Conservation (phyloP, 2,329 filamentous ascomycete genomes). For the Sporothrix pseudoabietina region DNA sequence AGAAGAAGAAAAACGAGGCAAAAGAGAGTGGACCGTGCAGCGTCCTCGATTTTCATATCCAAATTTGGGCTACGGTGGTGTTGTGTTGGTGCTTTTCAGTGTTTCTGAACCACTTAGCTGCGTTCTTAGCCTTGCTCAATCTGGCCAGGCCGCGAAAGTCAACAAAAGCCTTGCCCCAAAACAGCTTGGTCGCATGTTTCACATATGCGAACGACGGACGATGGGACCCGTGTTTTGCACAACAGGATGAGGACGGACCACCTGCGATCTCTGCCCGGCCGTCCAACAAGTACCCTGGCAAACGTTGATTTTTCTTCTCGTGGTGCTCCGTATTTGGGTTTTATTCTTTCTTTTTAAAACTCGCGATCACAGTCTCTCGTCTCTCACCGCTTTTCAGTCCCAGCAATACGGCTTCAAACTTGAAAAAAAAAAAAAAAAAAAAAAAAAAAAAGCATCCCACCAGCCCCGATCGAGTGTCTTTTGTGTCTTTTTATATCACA, state of each 20-base stretch:
- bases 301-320: not conserved
- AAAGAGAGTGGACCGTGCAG: not conserved
- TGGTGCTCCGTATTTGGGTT: not conserved
- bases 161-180: constrained; percentile 20
- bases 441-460: not conserved
- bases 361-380: too few species aligned
- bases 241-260: constrained; percentile 4
- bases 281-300: not conserved
- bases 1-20: not conserved
- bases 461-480: not conserved
- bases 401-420: not conserved
- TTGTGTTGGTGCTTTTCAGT: not conserved
- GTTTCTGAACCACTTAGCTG: not conserved
- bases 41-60: not conserved
- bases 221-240: constrained; percentile 17
- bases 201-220: constrained; percentile 12
- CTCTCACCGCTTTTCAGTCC: not conserved
- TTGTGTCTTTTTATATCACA: constrained; percentile 9
- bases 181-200: constrained; percentile 16
- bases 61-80: not conserved
- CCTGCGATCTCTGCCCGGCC: not conserved
- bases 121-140: constrained; percentile 2
- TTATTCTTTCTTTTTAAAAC: not conserved
- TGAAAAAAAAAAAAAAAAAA: not conserved
- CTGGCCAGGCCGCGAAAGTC: constrained; percentile 7